phyloP scores from a whole-genome alignment of 2,329 filamentous ascomycete species.

The Rhinocladiella mackenziei region DNA sequence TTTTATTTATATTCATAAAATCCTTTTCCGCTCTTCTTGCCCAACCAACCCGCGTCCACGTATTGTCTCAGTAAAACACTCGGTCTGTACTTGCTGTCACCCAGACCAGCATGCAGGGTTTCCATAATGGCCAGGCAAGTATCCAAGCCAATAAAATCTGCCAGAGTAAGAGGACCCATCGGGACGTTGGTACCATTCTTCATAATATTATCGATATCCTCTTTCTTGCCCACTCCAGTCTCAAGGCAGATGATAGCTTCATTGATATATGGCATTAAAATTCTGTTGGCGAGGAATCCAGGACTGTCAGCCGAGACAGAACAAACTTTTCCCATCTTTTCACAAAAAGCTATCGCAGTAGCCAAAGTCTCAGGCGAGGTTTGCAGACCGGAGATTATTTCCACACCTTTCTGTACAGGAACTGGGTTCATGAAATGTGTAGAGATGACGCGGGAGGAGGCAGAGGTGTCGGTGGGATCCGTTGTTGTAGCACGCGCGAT shows the following conservation, averaged over 20 bases:
- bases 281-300: constrained; percentile 92
- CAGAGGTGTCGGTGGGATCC: constrained; percentile 73
- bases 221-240: constrained; percentile 80
- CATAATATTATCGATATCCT: constrained; percentile 97
- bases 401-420: constrained; percentile 91
- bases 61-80: constrained; percentile 85
- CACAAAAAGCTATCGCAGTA: constrained; percentile 78
- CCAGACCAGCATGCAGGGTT: constrained; percentile 84
- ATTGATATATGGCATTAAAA: constrained; percentile 99
- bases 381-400: constrained; percentile 93
- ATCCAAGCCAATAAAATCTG: constrained; percentile 95
- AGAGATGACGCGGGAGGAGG: constrained; percentile 81
- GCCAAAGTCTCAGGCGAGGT: constrained; percentile 78
- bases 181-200: constrained; percentile 98
- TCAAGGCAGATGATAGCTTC: constrained; percentile 95
- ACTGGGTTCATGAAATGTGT: constrained; percentile 99
- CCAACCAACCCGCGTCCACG: constrained; percentile 96
- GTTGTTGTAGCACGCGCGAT: constrained; percentile 80
- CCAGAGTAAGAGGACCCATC: constrained; percentile 90
- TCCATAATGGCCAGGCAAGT: constrained; percentile 97
- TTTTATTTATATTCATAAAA: constrained; percentile 74
- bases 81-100: constrained; percentile 92
- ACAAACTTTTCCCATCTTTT: constrained; percentile 87
- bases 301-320: constrained; percentile 85
- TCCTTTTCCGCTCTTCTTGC: constrained; percentile 95